Base-by-base conservation (phyloP, 1,284 basidiomycete genomes). In the Afroboletus lepidellus region DNA sequence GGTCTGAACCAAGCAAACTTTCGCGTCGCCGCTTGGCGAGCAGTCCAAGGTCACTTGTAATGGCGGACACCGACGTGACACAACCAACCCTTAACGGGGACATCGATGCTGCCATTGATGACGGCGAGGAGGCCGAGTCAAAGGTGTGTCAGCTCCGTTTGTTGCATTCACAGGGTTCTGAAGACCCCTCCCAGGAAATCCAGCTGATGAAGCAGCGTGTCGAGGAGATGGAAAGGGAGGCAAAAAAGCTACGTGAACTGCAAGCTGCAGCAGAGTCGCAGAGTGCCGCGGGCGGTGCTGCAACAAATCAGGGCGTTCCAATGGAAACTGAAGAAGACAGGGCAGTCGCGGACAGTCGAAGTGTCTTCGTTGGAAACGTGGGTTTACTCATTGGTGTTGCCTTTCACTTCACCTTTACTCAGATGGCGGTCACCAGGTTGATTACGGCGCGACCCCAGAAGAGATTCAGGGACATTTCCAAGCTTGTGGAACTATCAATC, bases 401-500 rank as follows among this genome's bases (percentile, higher is more conserved):
- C 44, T 51, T 53, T 48, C 38, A 41, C 25, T 44, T 54, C 41
- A 48, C 23, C 25, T 54, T 55, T 33, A 48, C 51, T 45, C 54
- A 48, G 30, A 45, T 46, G 47, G 41, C 43, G 20, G 43, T 46
- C 52, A 45, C 32, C 63, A 99, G 95, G 96, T 99, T 51, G 97
- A 99, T 77, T 99, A 99, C 71, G 83, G 87, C 51, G 91, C 96
- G 8, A 98, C 97, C 25, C 97, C 97, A 15, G 97, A 99, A 73
- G 97, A 99, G 71, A 94, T 99, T 52, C 97, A 99, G 74, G 86
- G 83, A 39, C 97, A 99, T 72, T 99, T 99, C 76, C 91, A 94
- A 68, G 87, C 94, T 24, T 98, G 95, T 69, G 97, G 97, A 7
- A 95, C 92, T 20, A 99, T 99, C 72, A 99, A 99, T 76, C 85